Evolutionary conservation across 2,329 filamentous ascomycete genomes (phyloP).

Genomic region (Westerdykella ornata): DNA sequence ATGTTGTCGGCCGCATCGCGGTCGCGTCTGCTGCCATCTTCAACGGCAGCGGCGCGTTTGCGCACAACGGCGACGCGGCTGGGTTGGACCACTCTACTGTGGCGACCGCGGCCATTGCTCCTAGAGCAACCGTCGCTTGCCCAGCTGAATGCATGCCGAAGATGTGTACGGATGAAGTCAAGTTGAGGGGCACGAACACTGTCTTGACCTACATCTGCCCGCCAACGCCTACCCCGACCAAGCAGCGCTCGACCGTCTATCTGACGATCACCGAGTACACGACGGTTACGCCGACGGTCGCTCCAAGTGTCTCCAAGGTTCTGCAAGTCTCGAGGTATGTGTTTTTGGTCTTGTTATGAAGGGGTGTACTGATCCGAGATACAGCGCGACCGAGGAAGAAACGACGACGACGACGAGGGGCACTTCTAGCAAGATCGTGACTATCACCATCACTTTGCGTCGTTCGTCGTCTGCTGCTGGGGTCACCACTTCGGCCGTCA

Average conservation of each 20-base stretch:
- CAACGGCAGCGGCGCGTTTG: not conserved
- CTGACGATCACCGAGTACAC: constrained; percentile 1
- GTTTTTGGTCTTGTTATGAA: not conserved
- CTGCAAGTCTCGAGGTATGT: not conserved
- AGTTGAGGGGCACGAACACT: not conserved
- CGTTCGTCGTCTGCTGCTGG: not conserved
- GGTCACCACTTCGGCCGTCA: not conserved
- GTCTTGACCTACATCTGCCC: not conserved
- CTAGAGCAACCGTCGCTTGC: not conserved
- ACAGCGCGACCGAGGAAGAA: not conserved
- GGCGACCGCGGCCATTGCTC: not conserved
- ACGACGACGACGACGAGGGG: not conserved
- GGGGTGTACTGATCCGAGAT: not conserved
- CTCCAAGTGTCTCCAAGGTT: not conserved
- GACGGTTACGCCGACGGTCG: not conserved
- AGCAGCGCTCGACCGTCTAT: not conserved
- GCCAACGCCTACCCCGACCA: not conserved
- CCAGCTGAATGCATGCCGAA: not conserved
- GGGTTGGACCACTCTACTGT: not conserved
- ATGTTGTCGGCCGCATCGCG: not conserved
- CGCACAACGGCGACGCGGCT: not conserved
- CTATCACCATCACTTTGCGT: not conserved
- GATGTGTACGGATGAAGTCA: not conserved
- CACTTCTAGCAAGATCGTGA: not conserved
- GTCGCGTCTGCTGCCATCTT: no score